Base-by-base conservation (phyloP, 176 grass and related monocot genomes). In the Avena atlantica region DNA sequence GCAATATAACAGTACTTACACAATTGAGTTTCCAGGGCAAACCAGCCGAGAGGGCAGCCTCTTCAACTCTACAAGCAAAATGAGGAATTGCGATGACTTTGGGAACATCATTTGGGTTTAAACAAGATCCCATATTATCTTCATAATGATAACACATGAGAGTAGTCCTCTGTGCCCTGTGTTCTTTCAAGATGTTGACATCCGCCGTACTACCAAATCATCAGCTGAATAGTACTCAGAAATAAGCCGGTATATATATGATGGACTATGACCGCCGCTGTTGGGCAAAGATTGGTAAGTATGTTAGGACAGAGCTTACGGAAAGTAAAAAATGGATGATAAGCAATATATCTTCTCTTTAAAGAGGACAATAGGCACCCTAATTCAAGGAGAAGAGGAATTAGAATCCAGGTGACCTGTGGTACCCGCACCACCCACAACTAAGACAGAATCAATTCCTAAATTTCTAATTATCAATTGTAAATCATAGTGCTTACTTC, bases 161-260 rank as follows among this genome's bases (percentile, higher is more conserved):
- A 83, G 24, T 68, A 20, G 45, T 31, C 73, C 64, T 23, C 15
- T 12, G 52, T 44, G 12, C 64, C 66, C 81, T 21, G 24, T 49
- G 31, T 74, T 74, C 66, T 88, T 86, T 92, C 82, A 98, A 21
- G 85, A 76, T 16, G 90, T 87, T 79, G 85, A 56, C 70, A 87
- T 96, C 78, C 83, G 55, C 37, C 83, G 70, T 27, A 99, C 81
- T 65, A 88, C 90, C 17, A 99, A 81, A 89, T 96, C 94, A 94
- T 99, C 94, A 77, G 90, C 94, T 15, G 97, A 99, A 87, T 99
- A 99, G 81, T 99, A 96, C 79, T 99, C 97, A 24, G 97, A 92
- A 81, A 96, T 99, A 11, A 99, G 93, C 68, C 91, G 91, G 85
- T 94, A 99, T 74, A 99, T 89, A 66, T 96, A 95, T 21, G 97